Evolutionary conservation across 2,329 filamentous ascomycete genomes (phyloP).

Genomic region (Colletotrichum lentis): DNA sequence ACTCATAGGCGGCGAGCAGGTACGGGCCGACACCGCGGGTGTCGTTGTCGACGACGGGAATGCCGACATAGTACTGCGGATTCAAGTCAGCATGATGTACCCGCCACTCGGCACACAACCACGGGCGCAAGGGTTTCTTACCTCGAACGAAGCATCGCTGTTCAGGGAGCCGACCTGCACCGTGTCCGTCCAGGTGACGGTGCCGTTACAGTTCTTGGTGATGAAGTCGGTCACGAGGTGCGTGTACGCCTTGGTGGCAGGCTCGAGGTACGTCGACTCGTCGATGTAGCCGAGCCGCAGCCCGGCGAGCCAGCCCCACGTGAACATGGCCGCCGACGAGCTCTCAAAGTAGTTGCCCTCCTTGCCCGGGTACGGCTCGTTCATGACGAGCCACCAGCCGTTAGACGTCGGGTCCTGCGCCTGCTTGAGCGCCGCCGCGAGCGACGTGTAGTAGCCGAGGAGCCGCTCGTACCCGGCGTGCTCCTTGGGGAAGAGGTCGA

Average conservation of each 20-base stretch:
- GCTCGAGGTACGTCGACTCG: constrained; percentile 39
- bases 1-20: constrained; percentile 34
- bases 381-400: constrained; percentile 68
- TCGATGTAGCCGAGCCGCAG: constrained; percentile 44
- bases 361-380: constrained; percentile 54
- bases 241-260: constrained; percentile 44
- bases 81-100: neutral
- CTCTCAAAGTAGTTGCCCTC: constrained; percentile 69
- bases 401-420: constrained; percentile 53
- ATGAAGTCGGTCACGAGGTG: constrained; percentile 55
- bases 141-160: constrained; percentile 59
- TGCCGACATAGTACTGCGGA: constrained; percentile 23
- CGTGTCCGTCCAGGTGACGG: constrained; percentile 60
- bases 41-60: constrained; percentile 31
- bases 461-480: constrained; percentile 50
- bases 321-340: constrained; percentile 66
- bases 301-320: constrained; percentile 60
- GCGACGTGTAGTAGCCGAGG: constrained; percentile 50
- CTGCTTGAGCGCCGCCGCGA: constrained; percentile 52
- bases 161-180: constrained; percentile 61
- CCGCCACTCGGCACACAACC: too few species aligned
- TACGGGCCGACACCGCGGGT: constrained; percentile 33
- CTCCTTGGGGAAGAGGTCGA: constrained; percentile 54
- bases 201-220: constrained; percentile 56
- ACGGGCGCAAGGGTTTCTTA: constrained; percentile 41